Percentiles rank a stretch among this genome's conserved stretches.
Evolutionary conservation across 1,139 yeast genomes (phyloP).

Genomic region (Pneumocystis murina): DNA sequence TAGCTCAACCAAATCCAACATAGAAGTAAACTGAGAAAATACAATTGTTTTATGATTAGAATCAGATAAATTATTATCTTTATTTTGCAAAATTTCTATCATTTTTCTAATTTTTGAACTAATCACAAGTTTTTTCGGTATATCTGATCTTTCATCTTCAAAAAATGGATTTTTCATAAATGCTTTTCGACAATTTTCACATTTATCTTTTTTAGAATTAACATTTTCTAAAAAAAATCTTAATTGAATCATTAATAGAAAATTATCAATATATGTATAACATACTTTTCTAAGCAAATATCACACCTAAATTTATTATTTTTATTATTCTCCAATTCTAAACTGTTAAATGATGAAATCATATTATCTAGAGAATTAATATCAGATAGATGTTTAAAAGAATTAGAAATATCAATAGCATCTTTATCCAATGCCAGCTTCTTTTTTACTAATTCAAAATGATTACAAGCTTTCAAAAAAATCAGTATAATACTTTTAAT

Average conservation of each 20-base stretch:
- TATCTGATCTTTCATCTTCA: not conserved
- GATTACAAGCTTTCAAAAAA: conserved; percentile 5
- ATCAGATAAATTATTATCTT: not conserved
- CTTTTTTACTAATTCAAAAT: not conserved
- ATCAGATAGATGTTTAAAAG: not conserved
- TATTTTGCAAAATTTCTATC: conserved; percentile 3
- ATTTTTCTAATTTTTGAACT: conserved; percentile 6
- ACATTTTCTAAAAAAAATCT: conserved; percentile 5
- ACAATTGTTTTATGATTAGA: conserved; percentile 39
- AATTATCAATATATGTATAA: conserved; percentile 4
- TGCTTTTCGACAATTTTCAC: not conserved
- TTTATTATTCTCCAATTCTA: conserved; percentile 7
- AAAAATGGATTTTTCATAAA: not conserved
- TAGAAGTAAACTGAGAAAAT: conserved; percentile 71
- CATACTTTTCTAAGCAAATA: conserved; percentile 7
- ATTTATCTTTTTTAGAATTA: conserved; percentile 3
- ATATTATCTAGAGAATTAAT: conserved; percentile 7
- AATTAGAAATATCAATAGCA: not conserved
- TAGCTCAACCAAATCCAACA: conserved; percentile 54
- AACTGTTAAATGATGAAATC: conserved; percentile 7
- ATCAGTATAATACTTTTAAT: conserved; percentile 26
- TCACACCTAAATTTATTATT: conserved; percentile 3
- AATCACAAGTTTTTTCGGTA: not conserved
- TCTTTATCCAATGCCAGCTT: conserved; percentile 2
- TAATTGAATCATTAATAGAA: conserved; percentile 5